Evolutionary conservation across 345 rosid species (phyloP).

Genomic region (Brassica cretica): DNA sequence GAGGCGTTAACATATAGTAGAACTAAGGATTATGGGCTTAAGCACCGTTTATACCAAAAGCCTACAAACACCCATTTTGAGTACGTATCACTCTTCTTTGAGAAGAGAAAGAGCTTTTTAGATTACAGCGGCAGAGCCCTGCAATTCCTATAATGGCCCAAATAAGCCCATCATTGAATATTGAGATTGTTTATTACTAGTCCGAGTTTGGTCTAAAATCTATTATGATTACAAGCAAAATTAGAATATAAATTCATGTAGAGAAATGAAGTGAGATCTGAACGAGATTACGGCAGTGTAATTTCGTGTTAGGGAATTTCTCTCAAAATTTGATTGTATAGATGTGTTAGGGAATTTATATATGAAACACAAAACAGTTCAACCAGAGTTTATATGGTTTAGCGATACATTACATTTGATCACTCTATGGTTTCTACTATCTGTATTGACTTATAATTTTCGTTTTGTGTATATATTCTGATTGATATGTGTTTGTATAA

Average conservation of each 20-base stretch:
- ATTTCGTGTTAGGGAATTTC: not conserved
- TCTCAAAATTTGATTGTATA: not conserved
- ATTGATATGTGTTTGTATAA: not conserved
- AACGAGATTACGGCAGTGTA: not conserved
- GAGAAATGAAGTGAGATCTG: not conserved
- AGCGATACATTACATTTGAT: not conserved
- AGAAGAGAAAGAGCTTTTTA: not conserved
- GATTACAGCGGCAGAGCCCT: not conserved
- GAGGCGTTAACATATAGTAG: too few relatives aligned
- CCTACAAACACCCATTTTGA: too few relatives aligned
- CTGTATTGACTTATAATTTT: not conserved
- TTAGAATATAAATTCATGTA: not conserved
- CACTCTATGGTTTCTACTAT: not conserved
- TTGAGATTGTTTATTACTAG: not conserved
- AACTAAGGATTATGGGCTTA: too few relatives aligned
- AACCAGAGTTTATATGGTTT: not conserved
- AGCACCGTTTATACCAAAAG: too few relatives aligned
- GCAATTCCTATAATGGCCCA: not conserved
- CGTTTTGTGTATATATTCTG: not conserved
- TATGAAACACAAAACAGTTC: not conserved
- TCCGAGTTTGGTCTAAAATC: not conserved
- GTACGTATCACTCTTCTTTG: not conserved
- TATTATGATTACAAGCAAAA: not conserved
- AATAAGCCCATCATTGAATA: not conserved
- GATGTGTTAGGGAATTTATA: not conserved